Conservation (phyloP, 1,284 basidiomycete genomes). For the Ceratobasidium theobromae region DNA sequence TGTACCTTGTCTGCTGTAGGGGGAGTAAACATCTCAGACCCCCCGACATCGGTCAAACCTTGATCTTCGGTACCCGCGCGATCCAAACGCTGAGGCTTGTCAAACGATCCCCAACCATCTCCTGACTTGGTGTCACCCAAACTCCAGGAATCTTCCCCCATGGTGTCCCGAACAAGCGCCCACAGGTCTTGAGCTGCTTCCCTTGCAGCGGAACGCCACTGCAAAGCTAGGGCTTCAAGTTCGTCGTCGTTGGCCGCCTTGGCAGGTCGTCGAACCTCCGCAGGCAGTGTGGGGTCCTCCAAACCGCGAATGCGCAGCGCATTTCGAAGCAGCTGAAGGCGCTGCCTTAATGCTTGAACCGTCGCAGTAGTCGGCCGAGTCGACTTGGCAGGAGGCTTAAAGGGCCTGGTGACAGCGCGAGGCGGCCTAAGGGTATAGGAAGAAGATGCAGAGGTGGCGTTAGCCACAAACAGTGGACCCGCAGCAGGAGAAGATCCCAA, state of each 20-base stretch:
- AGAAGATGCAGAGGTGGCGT: not conserved
- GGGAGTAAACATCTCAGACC: not conserved
- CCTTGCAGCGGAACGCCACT: conserved; percentile 34
- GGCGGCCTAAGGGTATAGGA: conserved; percentile 13
- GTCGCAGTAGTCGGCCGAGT: conserved; percentile 2
- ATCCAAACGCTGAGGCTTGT: not conserved
- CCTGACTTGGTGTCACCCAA: not conserved
- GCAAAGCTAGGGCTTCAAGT: conserved; percentile 23
- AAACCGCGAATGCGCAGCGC: conserved; percentile 21
- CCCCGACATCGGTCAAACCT: not conserved
- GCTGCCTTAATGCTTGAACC: conserved; percentile 32
- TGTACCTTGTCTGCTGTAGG: conserved; percentile 2
- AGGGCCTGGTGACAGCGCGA: not conserved
- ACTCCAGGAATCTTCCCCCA: conserved; percentile 1
- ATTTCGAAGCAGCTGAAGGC: conserved; percentile 30
- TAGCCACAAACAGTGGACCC: not conserved
- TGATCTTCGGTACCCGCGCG: not conserved
- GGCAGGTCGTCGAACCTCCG: not conserved
- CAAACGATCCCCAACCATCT: conserved; percentile 24
- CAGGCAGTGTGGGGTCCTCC: not conserved
- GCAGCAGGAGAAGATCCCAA: not conserved
- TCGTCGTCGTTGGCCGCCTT: conserved; percentile 17
- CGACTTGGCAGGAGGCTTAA: conserved; percentile 26
- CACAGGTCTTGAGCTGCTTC: conserved; percentile 35
- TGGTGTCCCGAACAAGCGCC: conserved; percentile 19